phyloP scores from a whole-genome alignment of 768 basidiomycete species.

The Leccinum variicolor region DNA sequence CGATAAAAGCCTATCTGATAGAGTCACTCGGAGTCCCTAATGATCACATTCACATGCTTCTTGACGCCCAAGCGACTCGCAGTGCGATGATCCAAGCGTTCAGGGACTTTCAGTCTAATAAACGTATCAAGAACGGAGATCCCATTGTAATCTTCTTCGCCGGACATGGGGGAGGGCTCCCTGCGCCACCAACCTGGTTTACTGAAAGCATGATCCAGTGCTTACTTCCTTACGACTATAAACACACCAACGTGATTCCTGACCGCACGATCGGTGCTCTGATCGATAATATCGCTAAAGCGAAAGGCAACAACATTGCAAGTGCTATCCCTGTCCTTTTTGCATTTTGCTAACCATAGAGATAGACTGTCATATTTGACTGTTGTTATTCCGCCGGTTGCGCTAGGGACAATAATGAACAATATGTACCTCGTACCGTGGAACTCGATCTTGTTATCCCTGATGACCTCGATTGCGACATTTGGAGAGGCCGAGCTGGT shows the following conservation, averaged over 20 bases:
- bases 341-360: neutral
- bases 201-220: too few species aligned
- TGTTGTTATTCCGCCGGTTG: constrained; percentile 43
- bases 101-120: constrained; percentile 22
- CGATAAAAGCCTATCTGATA: constrained; percentile 33
- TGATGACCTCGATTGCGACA: constrained; percentile 23
- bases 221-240: constrained; percentile 4
- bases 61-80: constrained; percentile 37
- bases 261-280: constrained; percentile 19
- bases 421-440: constrained; percentile 4
- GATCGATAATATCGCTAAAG: too few species aligned
- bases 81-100: constrained; percentile 29
- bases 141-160: constrained; percentile 43
- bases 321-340: constrained; percentile 6
- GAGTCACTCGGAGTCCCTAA: constrained; percentile 29
- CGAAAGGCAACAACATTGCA: constrained; percentile 34
- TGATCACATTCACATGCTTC: constrained; percentile 36
- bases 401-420: constrained; percentile 17
- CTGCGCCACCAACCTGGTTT: constrained; percentile 26
- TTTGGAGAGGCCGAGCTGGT: constrained; percentile 20
- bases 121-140: constrained; percentile 25
- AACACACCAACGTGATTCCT: constrained; percentile 4
- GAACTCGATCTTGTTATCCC: neutral
- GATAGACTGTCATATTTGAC: constrained; percentile 45
- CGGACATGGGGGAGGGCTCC: constrained; percentile 39